phyloP scores from a whole-genome alignment of 2,329 filamentous ascomycete genomes.

The Penicillium sp. region DNA sequence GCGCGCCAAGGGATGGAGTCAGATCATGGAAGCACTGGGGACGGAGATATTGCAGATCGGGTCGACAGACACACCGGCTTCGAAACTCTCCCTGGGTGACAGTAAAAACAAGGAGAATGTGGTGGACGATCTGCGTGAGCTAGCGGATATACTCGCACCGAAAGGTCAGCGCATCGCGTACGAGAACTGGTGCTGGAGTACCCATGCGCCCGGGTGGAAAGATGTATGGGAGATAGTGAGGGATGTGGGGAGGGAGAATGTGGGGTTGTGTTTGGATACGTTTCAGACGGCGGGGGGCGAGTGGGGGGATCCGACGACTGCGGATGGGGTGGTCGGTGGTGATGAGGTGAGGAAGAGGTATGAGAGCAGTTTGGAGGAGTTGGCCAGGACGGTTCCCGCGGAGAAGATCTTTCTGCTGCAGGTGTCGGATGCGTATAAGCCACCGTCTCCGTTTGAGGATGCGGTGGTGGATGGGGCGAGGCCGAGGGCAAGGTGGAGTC shows the following conservation, averaged over 20 bases:
- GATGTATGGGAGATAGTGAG: slow-evolving; percentile 61
- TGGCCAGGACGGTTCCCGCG: slow-evolving; percentile 50
- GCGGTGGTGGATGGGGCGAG: slow-evolving; percentile 48
- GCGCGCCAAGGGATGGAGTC: too few relatives aligned
- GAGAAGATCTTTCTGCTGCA: slow-evolving; percentile 69
- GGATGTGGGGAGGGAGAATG: slow-evolving; percentile 54
- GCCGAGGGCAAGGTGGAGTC: slow-evolving; percentile 61
- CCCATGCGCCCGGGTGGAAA: slow-evolving; percentile 59
- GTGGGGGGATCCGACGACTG: slow-evolving; percentile 65
- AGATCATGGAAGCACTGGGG: too few relatives aligned
- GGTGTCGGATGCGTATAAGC: slow-evolving; percentile 64
- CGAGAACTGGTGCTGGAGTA: slow-evolving; percentile 77
- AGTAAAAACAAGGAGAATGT: too few relatives aligned
- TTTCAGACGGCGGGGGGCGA: slow-evolving; percentile 67
- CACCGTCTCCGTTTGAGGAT: slow-evolving; percentile 47
- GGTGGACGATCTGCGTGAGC: too few relatives aligned
- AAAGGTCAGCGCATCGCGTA: slow-evolving; percentile 56
- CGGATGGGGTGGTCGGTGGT: too few relatives aligned
- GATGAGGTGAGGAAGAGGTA: slow-evolving; percentile 47
- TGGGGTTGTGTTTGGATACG: slow-evolving; percentile 68
- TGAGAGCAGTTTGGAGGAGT: slow-evolving; percentile 46
- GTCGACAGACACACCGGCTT: too few relatives aligned
- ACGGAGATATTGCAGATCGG: too few relatives aligned
- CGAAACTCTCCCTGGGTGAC: too few relatives aligned
- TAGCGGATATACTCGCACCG: too few relatives aligned